These are phyloP conservation scores for Stemphylium vesicarium DNA, from an alignment of 2,329 filamentous ascomycete genomes.

Conservation along the genomic window DNA sequence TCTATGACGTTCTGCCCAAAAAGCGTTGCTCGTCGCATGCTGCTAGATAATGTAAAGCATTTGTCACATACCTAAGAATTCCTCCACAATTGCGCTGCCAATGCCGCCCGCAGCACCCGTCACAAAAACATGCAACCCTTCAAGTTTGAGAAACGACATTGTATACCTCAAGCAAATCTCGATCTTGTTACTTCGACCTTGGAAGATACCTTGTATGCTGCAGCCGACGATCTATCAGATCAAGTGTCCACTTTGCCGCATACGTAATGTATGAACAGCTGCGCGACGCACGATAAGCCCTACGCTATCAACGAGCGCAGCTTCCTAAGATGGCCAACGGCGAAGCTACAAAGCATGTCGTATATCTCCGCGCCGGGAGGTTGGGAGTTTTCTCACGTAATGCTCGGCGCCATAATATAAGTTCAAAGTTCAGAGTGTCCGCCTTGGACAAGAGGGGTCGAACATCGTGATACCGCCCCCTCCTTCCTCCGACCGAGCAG, in stretches of 20 bases:
- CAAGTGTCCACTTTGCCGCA: conserved; percentile 4
- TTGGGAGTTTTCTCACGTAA: not conserved
- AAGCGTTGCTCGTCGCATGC: no score
- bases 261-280: conserved; percentile 4
- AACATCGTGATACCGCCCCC: not conserved
- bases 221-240: not conserved
- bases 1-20: no score
- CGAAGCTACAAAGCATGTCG: not conserved
- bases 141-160: conserved; percentile 56
- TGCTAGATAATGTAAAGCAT: not conserved
- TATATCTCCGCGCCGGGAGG: not conserved
- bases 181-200: not conserved
- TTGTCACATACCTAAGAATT: conserved; percentile 56
- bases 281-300: conserved; percentile 9
- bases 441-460: not conserved
- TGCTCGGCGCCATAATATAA: not conserved
- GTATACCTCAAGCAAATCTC: not conserved
- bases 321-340: conserved; percentile 9
- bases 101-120: conserved; percentile 62
- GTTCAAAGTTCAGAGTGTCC: not conserved
- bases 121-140: conserved; percentile 60
- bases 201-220: not conserved
- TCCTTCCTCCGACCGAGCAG: not conserved
- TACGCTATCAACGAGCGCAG: conserved; percentile 7
- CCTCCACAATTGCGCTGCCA: conserved; percentile 57